Evolutionary conservation across 176 grass and related monocot species (phyloP).

Genomic region (Zea luxurians): DNA sequence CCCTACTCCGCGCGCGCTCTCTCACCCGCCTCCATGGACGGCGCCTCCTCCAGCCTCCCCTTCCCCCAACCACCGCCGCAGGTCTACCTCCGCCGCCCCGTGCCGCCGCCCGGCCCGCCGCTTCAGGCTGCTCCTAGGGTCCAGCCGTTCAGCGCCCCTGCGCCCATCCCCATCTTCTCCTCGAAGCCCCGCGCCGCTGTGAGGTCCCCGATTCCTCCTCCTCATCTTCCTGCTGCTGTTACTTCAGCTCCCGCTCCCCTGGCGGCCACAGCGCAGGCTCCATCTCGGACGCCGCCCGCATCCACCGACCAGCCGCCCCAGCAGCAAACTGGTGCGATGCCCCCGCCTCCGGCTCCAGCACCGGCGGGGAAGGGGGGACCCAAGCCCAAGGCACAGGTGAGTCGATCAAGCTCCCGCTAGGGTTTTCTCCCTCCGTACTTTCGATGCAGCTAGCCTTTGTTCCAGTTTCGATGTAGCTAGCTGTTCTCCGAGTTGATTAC

Average conservation of each 20-base stretch:
- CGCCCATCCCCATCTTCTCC: slow-evolving; percentile 41
- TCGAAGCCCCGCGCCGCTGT: slow-evolving; percentile 17
- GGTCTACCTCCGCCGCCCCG: slow-evolving; percentile 48
- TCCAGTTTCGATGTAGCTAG: background rate
- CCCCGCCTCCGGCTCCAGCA: background rate
- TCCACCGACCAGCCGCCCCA: slow-evolving; percentile 5
- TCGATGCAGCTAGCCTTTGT: background rate
- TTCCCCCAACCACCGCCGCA: slow-evolving; percentile 17
- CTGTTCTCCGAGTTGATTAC: background rate
- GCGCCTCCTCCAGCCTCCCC: slow-evolving; percentile 40
- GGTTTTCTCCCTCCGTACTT: background rate
- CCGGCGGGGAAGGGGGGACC: background rate
- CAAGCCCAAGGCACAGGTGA: slow-evolving; percentile 32
- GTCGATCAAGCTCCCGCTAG: background rate
- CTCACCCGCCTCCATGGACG: slow-evolving; percentile 34
- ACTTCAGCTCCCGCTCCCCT: background rate
- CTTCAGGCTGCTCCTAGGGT: slow-evolving; percentile 26
- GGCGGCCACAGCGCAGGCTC: background rate
- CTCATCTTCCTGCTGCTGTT: slow-evolving; percentile 11
- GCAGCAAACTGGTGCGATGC: background rate
- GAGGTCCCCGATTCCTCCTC: slow-evolving; percentile 21
- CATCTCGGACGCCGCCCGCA: background rate
- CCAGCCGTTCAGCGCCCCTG: slow-evolving; percentile 33
- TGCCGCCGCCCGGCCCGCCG: slow-evolving; percentile 40
- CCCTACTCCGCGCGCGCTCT: slow-evolving; percentile 4